phyloP scores from a whole-genome alignment of 257 asterid species.

The Jasminum sambac region DNA sequence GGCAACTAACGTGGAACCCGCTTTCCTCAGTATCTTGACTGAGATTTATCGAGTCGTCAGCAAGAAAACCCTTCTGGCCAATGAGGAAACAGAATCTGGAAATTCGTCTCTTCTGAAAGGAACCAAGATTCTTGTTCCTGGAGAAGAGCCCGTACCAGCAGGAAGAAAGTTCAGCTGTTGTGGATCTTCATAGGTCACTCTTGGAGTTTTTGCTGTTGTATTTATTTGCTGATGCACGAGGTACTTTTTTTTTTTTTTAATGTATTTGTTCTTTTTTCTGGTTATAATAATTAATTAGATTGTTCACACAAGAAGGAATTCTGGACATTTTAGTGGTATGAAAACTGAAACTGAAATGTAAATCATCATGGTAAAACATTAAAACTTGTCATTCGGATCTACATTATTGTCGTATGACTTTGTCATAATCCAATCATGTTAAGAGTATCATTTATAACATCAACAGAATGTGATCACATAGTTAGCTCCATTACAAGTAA shows the following conservation, averaged over 20 bases:
- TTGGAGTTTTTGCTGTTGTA: conserved; percentile 13
- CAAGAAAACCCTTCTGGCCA: conserved; percentile 80
- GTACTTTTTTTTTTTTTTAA: background rate
- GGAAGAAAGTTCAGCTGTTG: conserved; percentile 63
- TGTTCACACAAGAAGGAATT: conserved; percentile 8
- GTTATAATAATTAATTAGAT: background rate
- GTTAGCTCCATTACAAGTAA: conserved; percentile 54
- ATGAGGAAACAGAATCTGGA: conserved; percentile 63
- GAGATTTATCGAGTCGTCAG: conserved; percentile 76
- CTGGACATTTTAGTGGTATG: background rate
- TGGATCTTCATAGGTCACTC: conserved; percentile 45
- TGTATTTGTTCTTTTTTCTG: no score
- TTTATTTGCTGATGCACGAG: background rate
- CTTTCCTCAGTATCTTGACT: conserved; percentile 59
- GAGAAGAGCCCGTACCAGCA: conserved; percentile 55
- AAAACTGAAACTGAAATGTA: background rate
- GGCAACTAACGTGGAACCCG: conserved; percentile 81
- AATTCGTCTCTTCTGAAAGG: conserved; percentile 72
- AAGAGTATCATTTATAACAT: background rate
- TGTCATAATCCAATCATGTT: background rate
- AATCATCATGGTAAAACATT: background rate
- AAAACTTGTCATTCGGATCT: conserved; percentile 6
- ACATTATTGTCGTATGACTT: background rate
- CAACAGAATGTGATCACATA: conserved; percentile 44
- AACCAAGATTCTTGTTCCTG: conserved; percentile 62